Conservation (phyloP, 108 stramenopile species). For the Fragilariopsis cylindrus region DNA sequence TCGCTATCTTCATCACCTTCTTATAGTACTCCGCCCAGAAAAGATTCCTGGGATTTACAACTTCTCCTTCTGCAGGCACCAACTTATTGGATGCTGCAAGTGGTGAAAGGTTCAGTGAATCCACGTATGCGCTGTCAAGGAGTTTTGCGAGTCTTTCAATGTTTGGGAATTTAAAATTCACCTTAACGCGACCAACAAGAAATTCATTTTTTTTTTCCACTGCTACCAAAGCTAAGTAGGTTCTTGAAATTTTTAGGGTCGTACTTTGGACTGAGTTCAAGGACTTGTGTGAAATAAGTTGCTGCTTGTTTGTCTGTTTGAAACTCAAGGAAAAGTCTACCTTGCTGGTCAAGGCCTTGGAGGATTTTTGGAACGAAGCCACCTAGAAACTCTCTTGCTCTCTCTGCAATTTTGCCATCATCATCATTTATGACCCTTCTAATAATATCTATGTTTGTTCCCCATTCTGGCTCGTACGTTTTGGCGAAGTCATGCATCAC, state of each 20-base stretch:
- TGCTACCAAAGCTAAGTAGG: constrained; percentile 10
- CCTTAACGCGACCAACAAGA: background rate
- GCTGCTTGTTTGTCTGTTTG: background rate
- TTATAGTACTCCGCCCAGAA: constrained; percentile 5
- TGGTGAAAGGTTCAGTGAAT: background rate
- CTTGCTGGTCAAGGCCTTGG: background rate
- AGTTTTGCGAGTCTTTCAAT: constrained; percentile 5
- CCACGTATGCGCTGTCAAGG: constrained; percentile 4
- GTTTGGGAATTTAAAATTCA: constrained; percentile 4
- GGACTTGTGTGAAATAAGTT: background rate
- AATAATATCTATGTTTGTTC: constrained; percentile 3
- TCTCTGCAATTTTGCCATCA: background rate
- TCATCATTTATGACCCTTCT: background rate
- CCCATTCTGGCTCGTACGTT: background rate
- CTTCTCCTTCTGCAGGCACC: background rate
- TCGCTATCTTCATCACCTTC: background rate
- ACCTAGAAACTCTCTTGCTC: background rate
- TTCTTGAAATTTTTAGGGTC: background rate
- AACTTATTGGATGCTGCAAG: constrained; percentile 8
- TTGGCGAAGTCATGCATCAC: background rate
- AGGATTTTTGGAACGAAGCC: background rate
- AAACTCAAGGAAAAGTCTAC: constrained; percentile 2
- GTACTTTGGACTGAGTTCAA: background rate
- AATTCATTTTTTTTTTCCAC: background rate
- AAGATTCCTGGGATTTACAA: constrained; percentile 1